A percentile compares a stretch with the other conserved stretches of the same genome.
These are phyloP conservation scores for Penicillium sp. DNA, from an alignment of 2,329 filamentous ascomycete species.

Conservation along the genomic window DNA sequence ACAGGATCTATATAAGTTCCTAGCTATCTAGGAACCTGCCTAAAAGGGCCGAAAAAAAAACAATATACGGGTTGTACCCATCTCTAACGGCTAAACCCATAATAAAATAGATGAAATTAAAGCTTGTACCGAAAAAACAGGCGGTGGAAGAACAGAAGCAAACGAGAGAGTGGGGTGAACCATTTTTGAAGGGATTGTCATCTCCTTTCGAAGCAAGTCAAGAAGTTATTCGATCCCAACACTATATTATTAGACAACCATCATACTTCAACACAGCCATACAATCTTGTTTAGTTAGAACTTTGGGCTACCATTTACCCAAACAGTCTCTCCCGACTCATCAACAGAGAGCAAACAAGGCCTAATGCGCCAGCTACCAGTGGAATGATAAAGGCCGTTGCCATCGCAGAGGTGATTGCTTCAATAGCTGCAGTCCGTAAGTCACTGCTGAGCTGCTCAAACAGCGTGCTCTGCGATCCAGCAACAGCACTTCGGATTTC, in stretches of 20 bases:
- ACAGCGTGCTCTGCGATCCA: conserved; percentile 35
- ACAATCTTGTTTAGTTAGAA: background rate
- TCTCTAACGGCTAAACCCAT: too few species aligned
- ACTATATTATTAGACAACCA: background rate
- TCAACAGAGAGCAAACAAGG: background rate
- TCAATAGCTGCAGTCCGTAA: conserved; percentile 28
- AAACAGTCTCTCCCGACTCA: background rate
- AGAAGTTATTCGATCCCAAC: background rate
- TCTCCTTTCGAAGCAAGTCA: background rate
- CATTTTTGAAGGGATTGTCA: too few species aligned
- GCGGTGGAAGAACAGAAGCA: too few species aligned
- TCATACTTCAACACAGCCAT: background rate
- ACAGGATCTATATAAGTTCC: too few species aligned
- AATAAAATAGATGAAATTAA: too few species aligned
- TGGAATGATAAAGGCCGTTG: conserved; percentile 33
- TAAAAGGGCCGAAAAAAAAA: too few species aligned
- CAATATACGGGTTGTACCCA: too few species aligned
- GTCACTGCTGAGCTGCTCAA: conserved; percentile 27
- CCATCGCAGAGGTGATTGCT: conserved; percentile 29
- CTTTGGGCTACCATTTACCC: background rate
- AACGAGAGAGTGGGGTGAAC: too few species aligned
- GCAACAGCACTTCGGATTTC: conserved; percentile 37
- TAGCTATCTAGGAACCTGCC: too few species aligned
- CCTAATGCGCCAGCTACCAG: conserved; percentile 15
- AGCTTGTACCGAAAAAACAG: too few species aligned